phyloP scores from a whole-genome alignment of 129 eudicot species.

The Flaveria robusta region DNA sequence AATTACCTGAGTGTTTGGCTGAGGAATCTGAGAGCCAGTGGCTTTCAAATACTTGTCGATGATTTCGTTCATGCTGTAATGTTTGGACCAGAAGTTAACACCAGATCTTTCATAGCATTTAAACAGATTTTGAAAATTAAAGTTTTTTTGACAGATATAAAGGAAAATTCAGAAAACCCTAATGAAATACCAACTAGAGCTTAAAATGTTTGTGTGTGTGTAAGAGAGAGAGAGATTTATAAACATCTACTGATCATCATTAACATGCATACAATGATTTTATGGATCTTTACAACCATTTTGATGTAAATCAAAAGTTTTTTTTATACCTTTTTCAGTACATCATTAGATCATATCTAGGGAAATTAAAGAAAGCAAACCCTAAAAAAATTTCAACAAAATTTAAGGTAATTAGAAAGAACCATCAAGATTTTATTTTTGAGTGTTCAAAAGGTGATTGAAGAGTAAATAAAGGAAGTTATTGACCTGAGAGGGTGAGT shows the following conservation, averaged over 20 bases:
- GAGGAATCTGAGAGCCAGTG: constrained; percentile 53
- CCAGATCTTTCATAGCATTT: not conserved
- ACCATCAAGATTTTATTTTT: not conserved
- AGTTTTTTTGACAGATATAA: not conserved
- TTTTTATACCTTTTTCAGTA: not conserved
- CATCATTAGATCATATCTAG: constrained; percentile 3
- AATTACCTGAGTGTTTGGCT: constrained; percentile 52
- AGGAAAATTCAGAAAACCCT: constrained; percentile 25
- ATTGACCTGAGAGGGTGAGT: constrained; percentile 42
- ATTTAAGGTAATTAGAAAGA: not conserved
- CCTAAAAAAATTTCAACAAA: not conserved
- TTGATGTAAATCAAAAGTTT: constrained; percentile 3
- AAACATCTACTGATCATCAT: not conserved
- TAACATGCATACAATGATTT: not conserved
- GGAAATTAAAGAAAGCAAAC: not conserved
- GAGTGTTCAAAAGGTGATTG: not conserved
- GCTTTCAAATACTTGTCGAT: constrained; percentile 60
- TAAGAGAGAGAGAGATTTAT: constrained; percentile 4
- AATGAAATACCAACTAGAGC: not conserved
- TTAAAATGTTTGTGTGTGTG: not conserved
- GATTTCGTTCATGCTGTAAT: constrained; percentile 67
- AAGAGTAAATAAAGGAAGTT: not conserved
- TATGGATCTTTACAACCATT: constrained; percentile 6
- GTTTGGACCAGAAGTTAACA: constrained; percentile 14
- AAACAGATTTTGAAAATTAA: not conserved